These are phyloP conservation scores for Pichia kluyveri DNA, from an alignment of 805 yeast species.

Conservation along the genomic window DNA sequence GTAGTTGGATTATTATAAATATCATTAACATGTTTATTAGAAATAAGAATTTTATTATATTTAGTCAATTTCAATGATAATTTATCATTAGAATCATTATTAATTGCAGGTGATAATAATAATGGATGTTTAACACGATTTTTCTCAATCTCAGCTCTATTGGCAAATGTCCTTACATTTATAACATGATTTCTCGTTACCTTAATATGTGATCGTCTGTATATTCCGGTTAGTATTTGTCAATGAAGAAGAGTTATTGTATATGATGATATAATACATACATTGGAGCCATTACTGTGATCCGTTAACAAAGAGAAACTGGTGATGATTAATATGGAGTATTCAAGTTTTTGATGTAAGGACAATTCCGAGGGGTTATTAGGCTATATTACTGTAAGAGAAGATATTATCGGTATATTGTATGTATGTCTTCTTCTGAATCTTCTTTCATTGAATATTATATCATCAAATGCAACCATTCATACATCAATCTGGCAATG, in stretches of 20 bases:
- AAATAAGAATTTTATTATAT: slow-evolving; percentile 16
- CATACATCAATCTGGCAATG: slow-evolving; percentile 7
- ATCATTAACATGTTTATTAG: slow-evolving; percentile 17
- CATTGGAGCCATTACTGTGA: slow-evolving; percentile 17
- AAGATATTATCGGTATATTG: too few species aligned
- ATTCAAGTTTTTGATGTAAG: too few species aligned
- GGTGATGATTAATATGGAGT: too few species aligned
- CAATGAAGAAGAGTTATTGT: too few species aligned
- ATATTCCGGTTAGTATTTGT: background rate
- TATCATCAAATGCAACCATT: slow-evolving; percentile 7
- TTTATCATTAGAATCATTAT: background rate
- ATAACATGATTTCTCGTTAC: slow-evolving; percentile 11
- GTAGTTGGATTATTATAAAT: slow-evolving; percentile 12
- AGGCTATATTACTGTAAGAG: background rate
- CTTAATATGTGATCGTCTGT: slow-evolving; percentile 18
- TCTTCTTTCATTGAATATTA: too few species aligned
- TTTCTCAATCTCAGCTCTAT: slow-evolving; percentile 17
- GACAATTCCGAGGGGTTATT: background rate
- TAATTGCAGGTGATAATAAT: slow-evolving; percentile 4
- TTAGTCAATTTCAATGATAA: slow-evolving; percentile 12
- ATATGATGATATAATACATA: slow-evolving; percentile 7
- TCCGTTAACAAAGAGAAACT: background rate
- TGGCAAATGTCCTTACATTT: slow-evolving; percentile 21
- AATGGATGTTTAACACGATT: slow-evolving; percentile 11
- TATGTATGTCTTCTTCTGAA: too few species aligned